These are phyloP conservation scores for Fusarium lyarnte DNA, from an alignment of 2,329 filamentous ascomycete species.

Conservation along the genomic window DNA sequence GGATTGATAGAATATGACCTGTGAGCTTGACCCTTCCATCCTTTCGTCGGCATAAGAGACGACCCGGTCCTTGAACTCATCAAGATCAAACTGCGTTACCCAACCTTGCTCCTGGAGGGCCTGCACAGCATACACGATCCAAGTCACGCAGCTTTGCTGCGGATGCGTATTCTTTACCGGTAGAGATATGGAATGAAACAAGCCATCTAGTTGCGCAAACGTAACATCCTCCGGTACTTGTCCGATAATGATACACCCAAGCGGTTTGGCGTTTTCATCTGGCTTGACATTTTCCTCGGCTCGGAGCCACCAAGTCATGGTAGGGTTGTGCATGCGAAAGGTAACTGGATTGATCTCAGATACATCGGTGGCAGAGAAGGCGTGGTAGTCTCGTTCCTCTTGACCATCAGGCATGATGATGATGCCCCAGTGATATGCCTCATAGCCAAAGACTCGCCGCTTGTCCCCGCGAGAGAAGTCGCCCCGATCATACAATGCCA, in stretches of 20 bases:
- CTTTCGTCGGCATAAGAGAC: constrained; percentile 45
- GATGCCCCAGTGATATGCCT: constrained; percentile 48
- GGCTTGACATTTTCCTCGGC: constrained; percentile 27
- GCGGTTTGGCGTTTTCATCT: constrained; percentile 34
- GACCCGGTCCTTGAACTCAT: constrained; percentile 42
- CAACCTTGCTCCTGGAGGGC: constrained; percentile 41
- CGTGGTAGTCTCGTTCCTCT: constrained; percentile 13
- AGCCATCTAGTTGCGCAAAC: constrained; percentile 22
- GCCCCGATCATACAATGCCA: constrained; percentile 45
- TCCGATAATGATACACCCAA: constrained; percentile 45
- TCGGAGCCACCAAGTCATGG: constrained; percentile 47
- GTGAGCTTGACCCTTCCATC: constrained; percentile 9
- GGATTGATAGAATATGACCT: not conserved
- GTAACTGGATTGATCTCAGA: constrained; percentile 45
- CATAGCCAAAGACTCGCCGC: constrained; percentile 39
- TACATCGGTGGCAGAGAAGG: constrained; percentile 46
- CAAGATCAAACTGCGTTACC: constrained; percentile 39
- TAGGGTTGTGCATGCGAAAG: constrained; percentile 46
- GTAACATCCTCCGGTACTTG: constrained; percentile 30
- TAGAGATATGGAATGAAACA: constrained; percentile 41
- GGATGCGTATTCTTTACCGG: constrained; percentile 47
- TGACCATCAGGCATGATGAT: constrained; percentile 35
- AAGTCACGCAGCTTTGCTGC: constrained; percentile 50
- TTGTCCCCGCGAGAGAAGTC: constrained; percentile 39
- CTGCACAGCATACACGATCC: constrained; percentile 42